A percentile compares a stretch with the other conserved stretches of the same genome.
Conservation (phyloP, 2,329 filamentous ascomycete genomes). For the Alternaria incomplexa region DNA sequence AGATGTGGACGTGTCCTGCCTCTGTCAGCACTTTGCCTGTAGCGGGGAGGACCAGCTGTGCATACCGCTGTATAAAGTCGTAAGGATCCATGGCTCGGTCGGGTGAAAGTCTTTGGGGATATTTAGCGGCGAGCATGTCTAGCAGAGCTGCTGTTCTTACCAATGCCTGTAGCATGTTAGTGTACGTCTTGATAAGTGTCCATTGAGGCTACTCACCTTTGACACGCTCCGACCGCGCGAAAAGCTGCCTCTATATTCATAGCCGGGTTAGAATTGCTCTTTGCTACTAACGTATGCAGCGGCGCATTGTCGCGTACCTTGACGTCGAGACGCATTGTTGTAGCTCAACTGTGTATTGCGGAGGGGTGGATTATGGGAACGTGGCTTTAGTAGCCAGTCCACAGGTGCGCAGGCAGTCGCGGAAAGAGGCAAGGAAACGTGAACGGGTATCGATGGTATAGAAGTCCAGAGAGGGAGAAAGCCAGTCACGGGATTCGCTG, state of each 20-base stretch:
- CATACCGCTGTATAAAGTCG: conserved; percentile 91
- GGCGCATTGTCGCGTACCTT: conserved; percentile 43
- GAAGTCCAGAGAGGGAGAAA: background rate
- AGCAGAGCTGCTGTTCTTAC: conserved; percentile 27
- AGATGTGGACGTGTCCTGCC: conserved; percentile 95
- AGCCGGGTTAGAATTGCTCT: conserved; percentile 47
- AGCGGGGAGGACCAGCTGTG: conserved; percentile 8
- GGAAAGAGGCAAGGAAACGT: background rate
- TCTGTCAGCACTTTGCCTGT: conserved; percentile 32
- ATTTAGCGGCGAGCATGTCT: conserved; percentile 20
- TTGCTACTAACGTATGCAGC: background rate
- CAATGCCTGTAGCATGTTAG: conserved; percentile 45
- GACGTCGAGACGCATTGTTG: conserved; percentile 55
- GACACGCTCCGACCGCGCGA: conserved; percentile 91
- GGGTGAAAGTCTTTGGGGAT: conserved; percentile 89
- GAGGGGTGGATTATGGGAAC: conserved; percentile 42
- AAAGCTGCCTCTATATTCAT: conserved; percentile 73
- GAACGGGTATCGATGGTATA: background rate
- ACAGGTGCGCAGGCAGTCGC: conserved; percentile 22
- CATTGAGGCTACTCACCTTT: conserved; percentile 58
- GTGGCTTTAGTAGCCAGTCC: conserved; percentile 50
- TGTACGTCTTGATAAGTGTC: conserved; percentile 4
- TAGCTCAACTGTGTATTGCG: conserved; percentile 32
- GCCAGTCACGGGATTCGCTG: background rate
- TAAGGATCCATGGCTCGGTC: conserved; percentile 92